Percentiles rank a stretch among this genome's conserved stretches.
These are phyloP conservation scores for Prillingera fragicola DNA, from an alignment of 1,284 basidiomycete genomes.

Conservation along the genomic window DNA sequence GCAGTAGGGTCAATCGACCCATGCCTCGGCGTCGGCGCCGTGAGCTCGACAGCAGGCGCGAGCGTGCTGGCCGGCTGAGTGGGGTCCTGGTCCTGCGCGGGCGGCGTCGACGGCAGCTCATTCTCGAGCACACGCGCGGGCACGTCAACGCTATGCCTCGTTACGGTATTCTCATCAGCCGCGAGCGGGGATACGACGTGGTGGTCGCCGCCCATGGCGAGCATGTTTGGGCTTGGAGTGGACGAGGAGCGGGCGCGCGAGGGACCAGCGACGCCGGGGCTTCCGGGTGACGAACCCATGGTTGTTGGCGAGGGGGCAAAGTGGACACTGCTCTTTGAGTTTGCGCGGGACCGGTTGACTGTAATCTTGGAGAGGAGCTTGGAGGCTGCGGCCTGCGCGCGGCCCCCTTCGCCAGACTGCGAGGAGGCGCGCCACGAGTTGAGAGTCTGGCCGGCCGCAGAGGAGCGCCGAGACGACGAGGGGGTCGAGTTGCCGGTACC, in stretches of 20 bases:
- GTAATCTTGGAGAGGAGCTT: slow-evolving; percentile 36
- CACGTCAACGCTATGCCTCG: slow-evolving; percentile 10
- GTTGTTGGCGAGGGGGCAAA: slow-evolving; percentile 18
- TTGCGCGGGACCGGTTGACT: slow-evolving; percentile 14
- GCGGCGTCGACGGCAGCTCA: not conserved
- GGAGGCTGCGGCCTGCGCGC: slow-evolving; percentile 20
- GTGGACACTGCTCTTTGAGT: slow-evolving; percentile 20
- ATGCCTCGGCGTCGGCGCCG: not conserved
- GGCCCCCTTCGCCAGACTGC: slow-evolving; percentile 9
- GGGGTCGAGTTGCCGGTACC: slow-evolving; percentile 6
- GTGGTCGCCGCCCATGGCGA: not conserved
- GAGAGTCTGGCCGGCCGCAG: slow-evolving; percentile 13
- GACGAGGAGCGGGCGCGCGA: slow-evolving; percentile 8
- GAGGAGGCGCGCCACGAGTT: slow-evolving; percentile 15
- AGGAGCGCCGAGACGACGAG: slow-evolving; percentile 12
- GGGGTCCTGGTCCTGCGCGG: not conserved
- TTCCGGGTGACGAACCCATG: not conserved
- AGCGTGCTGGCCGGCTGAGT: not conserved
- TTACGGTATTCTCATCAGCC: not conserved
- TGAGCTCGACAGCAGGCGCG: not conserved
- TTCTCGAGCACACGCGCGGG: not conserved
- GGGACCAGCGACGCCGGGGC: not conserved
- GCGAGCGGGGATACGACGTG: slow-evolving; percentile 9
- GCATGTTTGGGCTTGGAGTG: slow-evolving; percentile 6
- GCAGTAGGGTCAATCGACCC: not conserved